phyloP scores from a whole-genome alignment of 257 asterid species.

The Gentiana macrophylla region DNA sequence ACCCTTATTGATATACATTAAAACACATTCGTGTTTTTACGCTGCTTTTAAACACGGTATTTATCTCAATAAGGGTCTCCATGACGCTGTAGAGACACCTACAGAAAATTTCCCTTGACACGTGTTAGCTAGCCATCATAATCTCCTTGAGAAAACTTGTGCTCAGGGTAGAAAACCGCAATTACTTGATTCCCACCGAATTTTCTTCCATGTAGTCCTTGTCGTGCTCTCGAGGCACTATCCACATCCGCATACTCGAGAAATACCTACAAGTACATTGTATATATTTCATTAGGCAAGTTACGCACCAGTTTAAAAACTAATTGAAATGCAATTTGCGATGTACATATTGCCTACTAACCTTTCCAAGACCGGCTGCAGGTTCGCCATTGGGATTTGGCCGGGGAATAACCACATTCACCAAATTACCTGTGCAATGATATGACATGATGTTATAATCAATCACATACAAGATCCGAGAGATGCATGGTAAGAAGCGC shows the following conservation, averaged over 20 bases:
- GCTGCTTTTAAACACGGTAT: too few species aligned
- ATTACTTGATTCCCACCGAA: slow-evolving; percentile 78
- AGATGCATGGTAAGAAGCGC: neutral
- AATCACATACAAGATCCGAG: neutral
- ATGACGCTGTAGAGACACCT: too few species aligned
- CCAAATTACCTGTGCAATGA: slow-evolving; percentile 54
- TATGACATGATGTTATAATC: neutral
- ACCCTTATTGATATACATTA: too few species aligned
- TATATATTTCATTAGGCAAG: too few species aligned
- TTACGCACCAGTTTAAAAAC: too few species aligned
- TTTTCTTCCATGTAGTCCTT: slow-evolving; percentile 72
- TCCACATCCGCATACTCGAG: slow-evolving; percentile 51
- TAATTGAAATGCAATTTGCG: too few species aligned
- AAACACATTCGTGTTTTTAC: too few species aligned
- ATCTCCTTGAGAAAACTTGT: slow-evolving; percentile 66
- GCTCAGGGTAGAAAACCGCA: slow-evolving; percentile 76
- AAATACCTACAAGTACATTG: slow-evolving; percentile 35
- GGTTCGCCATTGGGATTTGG: slow-evolving; percentile 59
- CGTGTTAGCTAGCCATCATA: slow-evolving; percentile 40
- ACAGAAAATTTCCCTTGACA: too few species aligned
- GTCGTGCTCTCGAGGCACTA: slow-evolving; percentile 69
- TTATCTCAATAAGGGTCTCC: too few species aligned
- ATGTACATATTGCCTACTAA: slow-evolving; percentile 13
- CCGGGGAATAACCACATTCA: slow-evolving; percentile 74
- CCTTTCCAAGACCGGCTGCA: slow-evolving; percentile 92